These are phyloP conservation scores for Colletotrichum tamarilloi DNA, from an alignment of 2,329 filamentous ascomycete genomes.

Conservation along the genomic window DNA sequence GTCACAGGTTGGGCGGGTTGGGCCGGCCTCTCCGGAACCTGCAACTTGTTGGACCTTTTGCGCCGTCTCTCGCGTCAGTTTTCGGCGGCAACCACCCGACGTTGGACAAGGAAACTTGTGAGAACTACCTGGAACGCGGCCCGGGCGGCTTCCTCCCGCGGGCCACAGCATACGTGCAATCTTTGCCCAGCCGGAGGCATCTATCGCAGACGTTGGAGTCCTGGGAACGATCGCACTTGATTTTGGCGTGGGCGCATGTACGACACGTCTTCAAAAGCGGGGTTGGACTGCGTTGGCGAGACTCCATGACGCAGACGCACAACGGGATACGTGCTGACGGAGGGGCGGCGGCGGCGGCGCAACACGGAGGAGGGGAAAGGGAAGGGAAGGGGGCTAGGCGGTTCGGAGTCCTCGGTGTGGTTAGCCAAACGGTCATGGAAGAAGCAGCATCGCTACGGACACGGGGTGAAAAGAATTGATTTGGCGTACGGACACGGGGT, in stretches of 20 bases:
- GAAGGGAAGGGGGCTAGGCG: background rate
- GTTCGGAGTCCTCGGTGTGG: background rate
- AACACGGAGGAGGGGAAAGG: background rate
- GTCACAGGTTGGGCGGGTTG: background rate
- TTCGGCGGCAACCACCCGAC: background rate
- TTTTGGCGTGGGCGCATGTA: slow-evolving; percentile 49
- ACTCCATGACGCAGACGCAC: slow-evolving; percentile 5
- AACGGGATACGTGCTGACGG: background rate
- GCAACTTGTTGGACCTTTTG: slow-evolving; percentile 18
- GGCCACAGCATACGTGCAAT: slow-evolving; percentile 45
- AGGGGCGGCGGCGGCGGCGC: background rate
- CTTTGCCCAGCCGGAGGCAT: slow-evolving; percentile 46
- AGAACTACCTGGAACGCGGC: slow-evolving; percentile 31
- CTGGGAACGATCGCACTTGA: slow-evolving; percentile 47
- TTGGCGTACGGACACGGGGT: slow-evolving; percentile 22
- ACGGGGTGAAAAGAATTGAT: slow-evolving; percentile 1
- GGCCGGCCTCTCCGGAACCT: slow-evolving; percentile 10
- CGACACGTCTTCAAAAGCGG: slow-evolving; percentile 45
- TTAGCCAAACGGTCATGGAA: background rate
- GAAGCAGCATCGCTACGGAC: slow-evolving; percentile 15
- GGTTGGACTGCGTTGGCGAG: slow-evolving; percentile 29
- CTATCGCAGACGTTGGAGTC: slow-evolving; percentile 46
- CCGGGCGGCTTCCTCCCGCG: slow-evolving; percentile 39
- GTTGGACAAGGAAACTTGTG: background rate
- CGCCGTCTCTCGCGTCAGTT: background rate